Base-by-base conservation (phyloP, 768 basidiomycete genomes). In the Gymnopilus dilepis region DNA sequence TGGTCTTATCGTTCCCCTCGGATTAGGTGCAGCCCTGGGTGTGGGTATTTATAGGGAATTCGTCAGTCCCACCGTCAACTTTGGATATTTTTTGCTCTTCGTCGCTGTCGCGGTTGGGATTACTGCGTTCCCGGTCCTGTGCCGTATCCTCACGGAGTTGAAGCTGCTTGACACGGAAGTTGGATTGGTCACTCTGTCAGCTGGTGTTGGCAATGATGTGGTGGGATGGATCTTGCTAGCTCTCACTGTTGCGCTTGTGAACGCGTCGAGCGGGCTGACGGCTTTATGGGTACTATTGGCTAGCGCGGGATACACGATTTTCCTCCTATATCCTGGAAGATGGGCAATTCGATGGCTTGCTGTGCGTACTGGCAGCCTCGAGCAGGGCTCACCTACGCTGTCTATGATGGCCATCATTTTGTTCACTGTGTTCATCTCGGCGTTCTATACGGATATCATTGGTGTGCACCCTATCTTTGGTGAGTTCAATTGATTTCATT, bases 181-280 rank as follows among this genome's bases (percentile, higher is more conserved):
- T n/a, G 95, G 95, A 1, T 81, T 91, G 0, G 86, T 94, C 38
- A 86, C 87, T 0, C 83, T 97, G 6, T 86, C 92, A 0, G 92
- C 94, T 0, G 95, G 94, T 45, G 88, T 95, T 2, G 88, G 89
- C 1, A 90, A 91, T 68, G 89, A 86, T 71, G 81, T 84, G 17
- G 76, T 88, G n/a, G 92, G 91, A 13, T 94, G 93, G 94, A 79
- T 93, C 58, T 78, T 97, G 6, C 82, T 97, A 13, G 94, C 94
- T 3, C 77, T 96, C 37, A 86, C 89, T 0, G 90, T 96, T 19
- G 92, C 94, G 0, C 82, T 97, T 42, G 90, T 93, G 63, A 94
- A 94, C 70, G 89, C 94, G 0, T 80, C 84, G 0, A 79, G 77
- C 0, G 93, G 92, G 0, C 76, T 93, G 15, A 88, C 87, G 0